Base-by-base conservation (phyloP, 164 flowering plant genomes). In the Vitis labrusca region DNA sequence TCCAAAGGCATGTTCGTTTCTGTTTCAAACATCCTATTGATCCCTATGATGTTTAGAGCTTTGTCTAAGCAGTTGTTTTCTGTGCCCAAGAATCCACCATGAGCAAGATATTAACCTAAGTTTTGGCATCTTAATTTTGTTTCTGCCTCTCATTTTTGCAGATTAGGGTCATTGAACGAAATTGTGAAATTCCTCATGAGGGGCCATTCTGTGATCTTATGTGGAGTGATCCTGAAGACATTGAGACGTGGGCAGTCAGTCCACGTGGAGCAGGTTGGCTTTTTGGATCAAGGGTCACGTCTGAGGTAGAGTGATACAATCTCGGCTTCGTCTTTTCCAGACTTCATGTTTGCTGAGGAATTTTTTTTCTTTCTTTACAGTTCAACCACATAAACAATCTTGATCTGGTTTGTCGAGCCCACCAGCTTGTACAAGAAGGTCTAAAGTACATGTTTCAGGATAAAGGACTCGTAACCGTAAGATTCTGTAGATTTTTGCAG, bases 201-300 rank as follows among this genome's bases (percentile, higher is more conserved):
- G 98, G 99, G 52, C 99, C 99, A 3, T 96, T 96, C 71, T 96
- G 99, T 80, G 99, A 96, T 80, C 96, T 96, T 12, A 96, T 96
- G 99, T 96, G 99, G 99, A 95, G 99, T 86, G 99, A 95, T 73
- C 99, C 99, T 69, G 99, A 95, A 81, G 98, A 93, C 74, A 95
- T 95, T 78, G 98, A 95, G 81, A 93, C 98, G 71, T 95, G 99
- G 99, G 97, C 98, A 59, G 99, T 95, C 50, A 96, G 99, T 85
- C 99, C 98, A n/a, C 90, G 99, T 0, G 99, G 98, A 73, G 99
- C 99, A 63, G 99, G 99, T 63, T 96, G 99, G 99, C 98, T 96
- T 64, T 96, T 96, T 79, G 99, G 99, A 61, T 91, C 99, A 49
- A 85, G 97, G 78, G 99, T 96, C 71, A 93, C 99, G 29, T 74